A percentile compares a stretch with the other conserved stretches of the same genome.
phyloP scores from a whole-genome alignment of 2,329 filamentous ascomycete genomes.

The Pseudogymnoascus sp. region DNA sequence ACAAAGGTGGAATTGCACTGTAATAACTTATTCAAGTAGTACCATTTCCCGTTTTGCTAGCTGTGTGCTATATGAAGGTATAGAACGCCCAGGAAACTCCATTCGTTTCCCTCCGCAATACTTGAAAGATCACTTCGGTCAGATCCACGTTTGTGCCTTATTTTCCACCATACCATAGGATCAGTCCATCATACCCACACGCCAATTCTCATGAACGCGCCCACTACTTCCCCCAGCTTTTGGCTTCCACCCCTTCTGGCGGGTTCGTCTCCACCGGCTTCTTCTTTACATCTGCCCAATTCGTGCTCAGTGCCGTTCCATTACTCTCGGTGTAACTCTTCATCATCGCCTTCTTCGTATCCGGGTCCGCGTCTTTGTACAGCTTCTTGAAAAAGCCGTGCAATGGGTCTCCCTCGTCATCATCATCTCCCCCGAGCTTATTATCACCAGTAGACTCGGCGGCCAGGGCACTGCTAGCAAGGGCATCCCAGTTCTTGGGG shows the following conservation, averaged over 20 bases:
- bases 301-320: slow-evolving; percentile 84
- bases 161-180: not conserved
- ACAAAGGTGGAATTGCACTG: not conserved
- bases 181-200: not conserved
- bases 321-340: slow-evolving; percentile 95
- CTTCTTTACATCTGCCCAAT: slow-evolving; percentile 75
- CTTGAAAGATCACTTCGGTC: not conserved
- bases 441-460: slow-evolving; percentile 32
- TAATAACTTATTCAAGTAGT: not conserved
- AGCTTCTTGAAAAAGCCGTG: slow-evolving; percentile 86
- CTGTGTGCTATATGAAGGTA: not conserved
- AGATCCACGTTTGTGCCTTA: not conserved
- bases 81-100: not conserved
- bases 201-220: not conserved
- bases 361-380: slow-evolving; percentile 67
- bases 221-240: not conserved
- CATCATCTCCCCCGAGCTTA: slow-evolving; percentile 42
- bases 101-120: not conserved
- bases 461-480: slow-evolving; percentile 45
- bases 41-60: not conserved
- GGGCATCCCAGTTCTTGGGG: slow-evolving; percentile 86
- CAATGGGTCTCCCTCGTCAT: slow-evolving; percentile 57
- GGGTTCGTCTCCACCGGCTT: slow-evolving; percentile 57
- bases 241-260: not conserved
- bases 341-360: slow-evolving; percentile 90